Evolutionary conservation across 305 asterid species (phyloP).

Genomic region (Plantago coronopus): DNA sequence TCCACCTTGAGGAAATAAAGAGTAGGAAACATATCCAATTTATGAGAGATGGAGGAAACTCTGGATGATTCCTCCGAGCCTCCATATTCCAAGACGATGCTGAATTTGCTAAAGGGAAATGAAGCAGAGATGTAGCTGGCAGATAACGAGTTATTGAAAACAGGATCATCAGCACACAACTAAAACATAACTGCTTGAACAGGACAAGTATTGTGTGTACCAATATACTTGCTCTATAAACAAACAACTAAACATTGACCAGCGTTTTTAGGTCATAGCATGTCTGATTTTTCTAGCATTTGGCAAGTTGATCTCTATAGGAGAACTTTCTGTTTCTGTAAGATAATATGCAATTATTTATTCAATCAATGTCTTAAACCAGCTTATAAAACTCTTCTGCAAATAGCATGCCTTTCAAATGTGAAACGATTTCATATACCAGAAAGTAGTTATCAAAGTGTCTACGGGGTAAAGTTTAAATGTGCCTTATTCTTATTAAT

Average conservation of each 20-base stretch:
- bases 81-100: slow-evolving; percentile 63
- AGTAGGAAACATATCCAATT: slow-evolving; percentile 33
- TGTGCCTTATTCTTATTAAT: slow-evolving; percentile 8
- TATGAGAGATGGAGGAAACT: slow-evolving; percentile 39
- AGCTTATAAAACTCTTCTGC: slow-evolving; percentile 10
- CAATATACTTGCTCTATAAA: not conserved
- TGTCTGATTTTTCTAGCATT: not conserved
- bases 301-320: not conserved
- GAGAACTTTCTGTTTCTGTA: not conserved
- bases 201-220: not conserved
- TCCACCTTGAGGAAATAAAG: slow-evolving; percentile 64
- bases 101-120: slow-evolving; percentile 51
- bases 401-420: slow-evolving; percentile 5
- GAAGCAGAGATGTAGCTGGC: slow-evolving; percentile 47
- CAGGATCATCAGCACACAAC: slow-evolving; percentile 22
- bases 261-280: not conserved
- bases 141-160: slow-evolving; percentile 24
- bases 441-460: not conserved
- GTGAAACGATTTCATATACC: not conserved
- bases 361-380: slow-evolving; percentile 1
- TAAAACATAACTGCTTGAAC: slow-evolving; percentile 16
- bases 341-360: not conserved
- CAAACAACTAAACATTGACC: not conserved
- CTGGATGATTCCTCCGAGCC: slow-evolving; percentile 51
- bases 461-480: slow-evolving; percentile 6